A percentile compares a stretch with the other conserved stretches of the same genome.
Conservation (phyloP, 345 rosid species). For the Hypericum androsaemum region DNA sequence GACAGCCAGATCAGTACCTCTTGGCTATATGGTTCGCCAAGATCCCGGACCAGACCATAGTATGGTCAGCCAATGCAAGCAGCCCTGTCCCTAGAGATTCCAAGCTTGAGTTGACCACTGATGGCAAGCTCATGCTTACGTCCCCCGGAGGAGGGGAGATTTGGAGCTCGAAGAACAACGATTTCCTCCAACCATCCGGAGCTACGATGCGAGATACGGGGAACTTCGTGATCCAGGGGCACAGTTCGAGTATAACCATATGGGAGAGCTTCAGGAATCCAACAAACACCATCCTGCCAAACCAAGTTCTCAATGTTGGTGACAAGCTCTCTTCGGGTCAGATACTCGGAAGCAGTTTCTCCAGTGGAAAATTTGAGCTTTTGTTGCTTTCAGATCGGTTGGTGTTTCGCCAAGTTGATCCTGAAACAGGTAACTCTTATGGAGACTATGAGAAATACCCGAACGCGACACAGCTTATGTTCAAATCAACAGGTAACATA, state of each 20-base stretch:
- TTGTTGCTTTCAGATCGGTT: conserved; percentile 10
- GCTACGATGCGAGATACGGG: conserved; percentile 12
- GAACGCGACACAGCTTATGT: too few relatives aligned
- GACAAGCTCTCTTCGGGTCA: conserved; percentile 10
- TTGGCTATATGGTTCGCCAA: conserved; percentile 11
- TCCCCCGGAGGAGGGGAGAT: conserved; percentile 5
- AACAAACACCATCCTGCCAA: conserved; percentile 13
- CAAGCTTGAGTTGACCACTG: conserved; percentile 1
- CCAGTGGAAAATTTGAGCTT: conserved; percentile 25
- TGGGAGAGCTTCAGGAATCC: conserved; percentile 21
- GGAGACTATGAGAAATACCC: neutral
- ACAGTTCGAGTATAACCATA: neutral
- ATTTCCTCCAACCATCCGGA: neutral
- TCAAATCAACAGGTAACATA: conserved; percentile 5
- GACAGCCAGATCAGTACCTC: neutral
- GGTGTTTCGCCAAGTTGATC: conserved; percentile 5
- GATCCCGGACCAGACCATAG: conserved; percentile 14
- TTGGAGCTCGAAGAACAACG: conserved; percentile 4
- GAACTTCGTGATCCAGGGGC: conserved; percentile 8
- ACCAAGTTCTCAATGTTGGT: conserved; percentile 6
- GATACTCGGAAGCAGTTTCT: conserved; percentile 6
- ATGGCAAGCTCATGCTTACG: neutral
- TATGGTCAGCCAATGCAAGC: conserved; percentile 17
- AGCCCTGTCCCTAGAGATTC: conserved; percentile 11
- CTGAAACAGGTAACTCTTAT: too few relatives aligned